phyloP scores from a whole-genome alignment of 108 stramenopile genomes.

The Nannochloropsis oceanica region DNA sequence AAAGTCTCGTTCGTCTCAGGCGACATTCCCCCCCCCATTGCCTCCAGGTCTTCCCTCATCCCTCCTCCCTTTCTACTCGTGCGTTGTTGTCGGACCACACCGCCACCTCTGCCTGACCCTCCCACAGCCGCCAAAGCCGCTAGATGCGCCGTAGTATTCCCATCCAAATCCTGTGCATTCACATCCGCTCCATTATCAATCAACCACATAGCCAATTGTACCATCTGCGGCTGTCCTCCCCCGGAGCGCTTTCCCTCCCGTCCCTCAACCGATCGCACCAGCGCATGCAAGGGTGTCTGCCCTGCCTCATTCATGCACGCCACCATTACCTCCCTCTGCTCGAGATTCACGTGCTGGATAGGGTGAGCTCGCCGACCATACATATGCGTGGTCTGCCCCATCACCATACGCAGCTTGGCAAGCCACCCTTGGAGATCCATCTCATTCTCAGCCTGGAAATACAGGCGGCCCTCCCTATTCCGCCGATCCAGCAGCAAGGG shows the following conservation, averaged over 20 bases:
- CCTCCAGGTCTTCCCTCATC: neutral
- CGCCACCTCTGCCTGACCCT: neutral
- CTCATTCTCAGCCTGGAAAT: slow-evolving; percentile 31
- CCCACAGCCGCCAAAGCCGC: slow-evolving; percentile 6
- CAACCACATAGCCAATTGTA: slow-evolving; percentile 11
- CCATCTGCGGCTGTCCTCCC: neutral
- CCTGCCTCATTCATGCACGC: slow-evolving; percentile 2
- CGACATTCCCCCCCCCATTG: neutral
- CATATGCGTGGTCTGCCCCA: slow-evolving; percentile 7
- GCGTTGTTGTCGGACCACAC: slow-evolving; percentile 3
- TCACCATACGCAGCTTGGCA: slow-evolving; percentile 20
- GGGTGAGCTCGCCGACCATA: neutral
- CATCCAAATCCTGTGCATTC: neutral
- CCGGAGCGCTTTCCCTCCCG: neutral
- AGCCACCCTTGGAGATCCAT: slow-evolving; percentile 35
- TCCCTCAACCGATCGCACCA: neutral
- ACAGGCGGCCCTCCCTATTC: slow-evolving; percentile 36
- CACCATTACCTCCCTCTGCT: neutral
- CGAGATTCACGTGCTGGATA: slow-evolving; percentile 12
- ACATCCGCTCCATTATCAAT: slow-evolving; percentile 14
- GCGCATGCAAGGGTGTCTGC: slow-evolving; percentile 21
- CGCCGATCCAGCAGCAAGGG: slow-evolving; percentile 28
- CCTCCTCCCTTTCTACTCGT: neutral
- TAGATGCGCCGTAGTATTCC: neutral
- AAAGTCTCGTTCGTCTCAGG: neutral